Conservation (phyloP, 2,329 filamentous ascomycete genomes). For the Setomelanomma holmii region DNA sequence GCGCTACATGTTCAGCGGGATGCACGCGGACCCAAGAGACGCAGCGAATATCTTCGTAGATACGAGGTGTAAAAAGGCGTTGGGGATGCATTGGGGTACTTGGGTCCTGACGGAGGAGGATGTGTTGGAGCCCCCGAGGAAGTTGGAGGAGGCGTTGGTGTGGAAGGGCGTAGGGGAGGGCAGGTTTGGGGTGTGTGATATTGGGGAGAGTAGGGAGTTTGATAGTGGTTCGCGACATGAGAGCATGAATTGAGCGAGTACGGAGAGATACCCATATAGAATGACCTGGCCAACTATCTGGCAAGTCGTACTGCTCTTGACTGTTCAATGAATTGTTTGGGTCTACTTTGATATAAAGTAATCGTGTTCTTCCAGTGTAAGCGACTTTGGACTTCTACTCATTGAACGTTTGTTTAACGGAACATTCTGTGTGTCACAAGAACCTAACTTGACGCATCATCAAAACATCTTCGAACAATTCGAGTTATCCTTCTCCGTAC, state of each 20-base stretch:
- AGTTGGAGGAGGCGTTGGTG: slow-evolving; percentile 73
- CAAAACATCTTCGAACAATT: no score
- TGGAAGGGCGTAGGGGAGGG: slow-evolving; percentile 77
- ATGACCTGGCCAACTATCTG: no score
- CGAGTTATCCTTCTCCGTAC: no score
- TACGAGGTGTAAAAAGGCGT: slow-evolving; percentile 75
- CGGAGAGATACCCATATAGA: no score
- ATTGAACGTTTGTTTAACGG: no score
- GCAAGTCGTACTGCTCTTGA: no score
- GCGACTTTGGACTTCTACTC: no score
- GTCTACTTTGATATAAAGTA: no score
- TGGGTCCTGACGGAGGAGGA: slow-evolving; percentile 89
- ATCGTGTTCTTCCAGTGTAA: no score
- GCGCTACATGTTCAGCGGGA: slow-evolving; percentile 74
- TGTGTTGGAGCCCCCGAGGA: slow-evolving; percentile 78
- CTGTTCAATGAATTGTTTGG: no score
- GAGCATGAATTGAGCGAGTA: not conserved
- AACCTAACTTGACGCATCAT: no score
- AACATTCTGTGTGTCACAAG: no score
- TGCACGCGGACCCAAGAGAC: slow-evolving; percentile 89
- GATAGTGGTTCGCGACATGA: slow-evolving; percentile 18
- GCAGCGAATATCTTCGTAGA: slow-evolving; percentile 89
- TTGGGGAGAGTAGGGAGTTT: slow-evolving; percentile 78
- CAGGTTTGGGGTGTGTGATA: slow-evolving; percentile 84
- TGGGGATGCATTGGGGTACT: slow-evolving; percentile 90